Evolutionary conservation across 1,284 basidiomycete genomes (phyloP).

Genomic region (Tilletia walkeri): DNA sequence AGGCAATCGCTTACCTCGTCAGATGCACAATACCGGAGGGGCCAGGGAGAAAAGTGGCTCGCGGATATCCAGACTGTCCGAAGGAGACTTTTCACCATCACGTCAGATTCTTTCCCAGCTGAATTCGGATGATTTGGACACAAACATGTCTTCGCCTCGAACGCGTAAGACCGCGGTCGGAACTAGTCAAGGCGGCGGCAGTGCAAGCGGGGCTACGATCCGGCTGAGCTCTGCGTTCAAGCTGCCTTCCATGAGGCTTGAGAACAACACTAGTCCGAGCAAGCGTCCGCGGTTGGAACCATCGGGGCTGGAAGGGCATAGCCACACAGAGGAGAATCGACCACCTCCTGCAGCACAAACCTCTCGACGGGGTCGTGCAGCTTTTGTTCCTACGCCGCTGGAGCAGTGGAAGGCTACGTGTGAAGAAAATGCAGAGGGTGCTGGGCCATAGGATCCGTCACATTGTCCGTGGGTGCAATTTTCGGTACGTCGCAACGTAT

Average conservation of each 20-base stretch:
- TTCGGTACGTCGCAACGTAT: too few relatives aligned
- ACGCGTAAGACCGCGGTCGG: too few relatives aligned
- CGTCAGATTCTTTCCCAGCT: not conserved
- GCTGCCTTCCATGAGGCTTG: not conserved
- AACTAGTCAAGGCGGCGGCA: not conserved
- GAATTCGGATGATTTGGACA: not conserved
- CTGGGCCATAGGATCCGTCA: too few relatives aligned
- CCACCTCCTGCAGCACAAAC: not conserved
- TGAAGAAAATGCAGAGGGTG: not conserved
- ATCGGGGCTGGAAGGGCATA: too few relatives aligned
- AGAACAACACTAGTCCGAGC: not conserved
- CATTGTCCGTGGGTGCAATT: too few relatives aligned
- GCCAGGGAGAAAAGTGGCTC: too few relatives aligned
- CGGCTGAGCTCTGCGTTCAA: slow-evolving; percentile 9
- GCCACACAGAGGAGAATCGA: too few relatives aligned
- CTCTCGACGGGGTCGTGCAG: not conserved
- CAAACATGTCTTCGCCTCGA: too few relatives aligned
- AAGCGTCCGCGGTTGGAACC: too few relatives aligned
- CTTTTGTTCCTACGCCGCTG: slow-evolving; percentile 3
- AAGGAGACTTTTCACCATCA: not conserved
- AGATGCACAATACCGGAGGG: too few relatives aligned
- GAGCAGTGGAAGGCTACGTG: not conserved
- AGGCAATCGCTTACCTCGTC: not conserved
- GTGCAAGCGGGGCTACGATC: not conserved
- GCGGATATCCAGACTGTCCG: too few relatives aligned